phyloP scores from a whole-genome alignment of 768 basidiomycete genomes.

The Paxillus rubicundulus region DNA sequence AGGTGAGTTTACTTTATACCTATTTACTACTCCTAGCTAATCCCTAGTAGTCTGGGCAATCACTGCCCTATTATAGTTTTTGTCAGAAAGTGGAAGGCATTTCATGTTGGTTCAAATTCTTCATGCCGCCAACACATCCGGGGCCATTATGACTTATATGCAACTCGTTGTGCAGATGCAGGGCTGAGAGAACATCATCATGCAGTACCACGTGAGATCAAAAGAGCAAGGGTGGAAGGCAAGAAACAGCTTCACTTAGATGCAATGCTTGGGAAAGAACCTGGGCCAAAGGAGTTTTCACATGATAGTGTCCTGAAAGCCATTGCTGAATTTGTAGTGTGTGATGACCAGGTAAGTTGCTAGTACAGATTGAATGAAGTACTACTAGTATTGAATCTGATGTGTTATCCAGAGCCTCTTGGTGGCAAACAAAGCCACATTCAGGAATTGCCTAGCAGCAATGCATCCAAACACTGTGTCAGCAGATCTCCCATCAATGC shows the following conservation, averaged over 20 bases:
- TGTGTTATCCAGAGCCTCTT: no score
- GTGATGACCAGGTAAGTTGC: conserved; percentile 18
- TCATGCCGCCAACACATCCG: conserved; percentile 1
- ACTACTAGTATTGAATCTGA: no score
- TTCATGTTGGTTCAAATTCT: conserved; percentile 2
- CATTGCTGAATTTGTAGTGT: conserved; percentile 14
- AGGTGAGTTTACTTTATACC: no score
- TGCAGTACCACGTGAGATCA: neutral
- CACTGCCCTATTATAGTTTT: no score
- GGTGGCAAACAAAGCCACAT: no score
- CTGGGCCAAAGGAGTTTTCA: conserved; percentile 6
- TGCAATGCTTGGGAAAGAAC: neutral
- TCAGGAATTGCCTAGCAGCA: no score
- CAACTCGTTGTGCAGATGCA: neutral
- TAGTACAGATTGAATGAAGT: no score
- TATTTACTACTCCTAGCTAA: no score
- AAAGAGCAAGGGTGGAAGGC: neutral
- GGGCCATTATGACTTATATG: neutral
- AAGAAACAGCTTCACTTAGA: neutral
- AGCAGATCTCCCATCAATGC: conserved; percentile 11
- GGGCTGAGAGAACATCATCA: neutral
- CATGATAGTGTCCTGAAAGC: conserved; percentile 6
- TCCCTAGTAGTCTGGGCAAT: no score
- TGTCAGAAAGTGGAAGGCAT: neutral
- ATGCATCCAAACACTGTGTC: conserved; percentile 11